phyloP scores from a whole-genome alignment of 495 filamentous ascomycete species.

The Hamigera avellanea region DNA sequence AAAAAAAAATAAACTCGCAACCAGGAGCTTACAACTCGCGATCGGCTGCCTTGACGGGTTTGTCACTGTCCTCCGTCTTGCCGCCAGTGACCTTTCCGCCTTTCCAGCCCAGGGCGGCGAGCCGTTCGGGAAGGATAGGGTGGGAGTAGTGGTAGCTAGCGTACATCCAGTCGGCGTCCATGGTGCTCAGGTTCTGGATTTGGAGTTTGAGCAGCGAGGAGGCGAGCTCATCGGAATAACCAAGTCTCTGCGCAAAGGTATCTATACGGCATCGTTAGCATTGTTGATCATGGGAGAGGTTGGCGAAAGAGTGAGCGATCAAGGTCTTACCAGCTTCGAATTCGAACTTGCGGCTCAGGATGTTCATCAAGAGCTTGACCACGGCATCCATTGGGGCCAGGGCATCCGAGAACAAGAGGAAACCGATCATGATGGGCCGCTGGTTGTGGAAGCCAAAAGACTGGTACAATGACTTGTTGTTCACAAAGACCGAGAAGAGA shows the following conservation, averaged over 20 bases:
- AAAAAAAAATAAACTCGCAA: slow-evolving; percentile 3
- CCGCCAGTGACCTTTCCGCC: slow-evolving; percentile 41
- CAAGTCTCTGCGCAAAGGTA: slow-evolving; percentile 73
- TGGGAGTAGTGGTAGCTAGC: slow-evolving; percentile 97
- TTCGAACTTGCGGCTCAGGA: slow-evolving; percentile 85
- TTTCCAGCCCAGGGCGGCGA: slow-evolving; percentile 82
- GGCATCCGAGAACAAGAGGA: slow-evolving; percentile 91
- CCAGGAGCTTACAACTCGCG: slow-evolving; percentile 38
- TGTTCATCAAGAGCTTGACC: slow-evolving; percentile 90
- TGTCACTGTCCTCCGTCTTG: slow-evolving; percentile 40
- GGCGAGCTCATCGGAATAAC: slow-evolving; percentile 77
- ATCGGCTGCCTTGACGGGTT: slow-evolving; percentile 43
- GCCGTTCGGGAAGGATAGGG: slow-evolving; percentile 85
- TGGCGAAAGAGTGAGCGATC: not conserved
- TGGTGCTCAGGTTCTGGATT: slow-evolving; percentile 92
- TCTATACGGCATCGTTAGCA: slow-evolving; percentile 30
- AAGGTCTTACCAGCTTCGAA: slow-evolving; percentile 70
- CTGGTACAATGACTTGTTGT: slow-evolving; percentile 80
- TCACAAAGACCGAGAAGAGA: slow-evolving; percentile 93
- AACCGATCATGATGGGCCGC: slow-evolving; percentile 89
- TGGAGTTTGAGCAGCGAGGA: slow-evolving; percentile 90
- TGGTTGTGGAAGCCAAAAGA: slow-evolving; percentile 82
- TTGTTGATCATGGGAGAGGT: too few relatives aligned
- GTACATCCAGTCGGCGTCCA: slow-evolving; percentile 98
- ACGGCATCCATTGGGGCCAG: slow-evolving; percentile 83